Evolutionary conservation across 192 early-diverging fungal genomes (phyloP).

Genomic region (Backusella sp.): DNA sequence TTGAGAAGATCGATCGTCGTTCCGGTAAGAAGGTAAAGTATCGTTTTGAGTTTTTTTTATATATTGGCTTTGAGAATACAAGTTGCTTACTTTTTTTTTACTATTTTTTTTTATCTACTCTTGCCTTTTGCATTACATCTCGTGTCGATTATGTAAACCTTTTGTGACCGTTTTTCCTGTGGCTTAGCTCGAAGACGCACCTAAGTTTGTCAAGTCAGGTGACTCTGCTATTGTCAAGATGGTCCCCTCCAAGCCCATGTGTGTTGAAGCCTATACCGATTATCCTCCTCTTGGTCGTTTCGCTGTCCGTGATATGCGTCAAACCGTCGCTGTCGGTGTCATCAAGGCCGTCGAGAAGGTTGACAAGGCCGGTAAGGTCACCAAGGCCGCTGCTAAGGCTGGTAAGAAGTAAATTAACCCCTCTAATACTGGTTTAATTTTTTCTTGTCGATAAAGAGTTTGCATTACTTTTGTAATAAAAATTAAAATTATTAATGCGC

Average conservation of each 20-base stretch:
- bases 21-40: no score
- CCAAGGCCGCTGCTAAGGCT: slow-evolving; percentile 77
- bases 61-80: no score
- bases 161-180: no score
- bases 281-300: slow-evolving; percentile 97
- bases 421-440: background rate
- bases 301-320: slow-evolving; percentile 97
- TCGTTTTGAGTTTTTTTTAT: no score
- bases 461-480: background rate
- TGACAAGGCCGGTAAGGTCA: slow-evolving; percentile 73
- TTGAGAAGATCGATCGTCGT: no score
- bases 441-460: background rate
- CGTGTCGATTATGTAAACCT: no score
- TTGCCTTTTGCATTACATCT: no score
- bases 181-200: slow-evolving; percentile 68
- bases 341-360: slow-evolving; percentile 90
- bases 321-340: slow-evolving; percentile 97
- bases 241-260: slow-evolving; percentile 94
- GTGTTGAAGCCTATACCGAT: slow-evolving; percentile 91
- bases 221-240: slow-evolving; percentile 95
- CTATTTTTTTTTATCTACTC: no score
- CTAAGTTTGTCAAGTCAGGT: slow-evolving; percentile 95
- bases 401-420: slow-evolving; percentile 69
- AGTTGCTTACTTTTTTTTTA: no score
- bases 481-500: background rate